Conservation (phyloP, 2,329 filamentous ascomycete species). For the Beauveria caledonica region DNA sequence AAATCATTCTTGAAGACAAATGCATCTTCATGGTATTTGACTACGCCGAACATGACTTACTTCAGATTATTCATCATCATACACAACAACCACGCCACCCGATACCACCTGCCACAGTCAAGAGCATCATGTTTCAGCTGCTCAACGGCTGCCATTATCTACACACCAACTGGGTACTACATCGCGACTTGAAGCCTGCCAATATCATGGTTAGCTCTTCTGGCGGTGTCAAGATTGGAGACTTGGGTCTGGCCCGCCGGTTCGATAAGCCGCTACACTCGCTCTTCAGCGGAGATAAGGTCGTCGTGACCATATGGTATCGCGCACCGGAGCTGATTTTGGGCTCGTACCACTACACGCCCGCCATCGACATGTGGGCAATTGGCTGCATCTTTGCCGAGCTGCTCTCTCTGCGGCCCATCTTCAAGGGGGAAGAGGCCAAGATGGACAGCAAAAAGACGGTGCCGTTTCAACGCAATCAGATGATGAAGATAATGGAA, state of each 20-base stretch:
- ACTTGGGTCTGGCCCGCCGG: conserved; percentile 81
- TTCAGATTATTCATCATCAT: conserved; percentile 98
- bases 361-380: conserved; percentile 95
- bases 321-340: conserved; percentile 89
- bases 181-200: conserved; percentile 92
- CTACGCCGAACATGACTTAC: conserved; percentile 92
- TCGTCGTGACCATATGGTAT: conserved; percentile 99
- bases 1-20: conserved; percentile 97
- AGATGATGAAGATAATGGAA: conserved; percentile 98
- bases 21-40: conserved; percentile 99
- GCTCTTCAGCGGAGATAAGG: conserved; percentile 90
- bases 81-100: conserved; percentile 80
- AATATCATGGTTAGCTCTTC: conserved; percentile 96
- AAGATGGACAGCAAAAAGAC: conserved; percentile 99
- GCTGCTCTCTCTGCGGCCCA: conserved; percentile 78
- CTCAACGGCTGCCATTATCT: conserved; percentile 92
- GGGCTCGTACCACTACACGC: conserved; percentile 91
- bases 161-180: conserved; percentile 93
- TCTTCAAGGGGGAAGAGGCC: conserved; percentile 97
- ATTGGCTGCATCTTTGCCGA: conserved; percentile 98
- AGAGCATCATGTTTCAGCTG: conserved; percentile 91
- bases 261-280: conserved; percentile 92
- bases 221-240: conserved; percentile 90
- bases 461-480: conserved; percentile 92
- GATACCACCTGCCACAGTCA: conserved; percentile 81